Evolutionary conservation across 2,329 filamentous ascomycete genomes (phyloP), one percentile per base, ranked within the genome.

Genomic region (Lachnellula suecica): DNA sequence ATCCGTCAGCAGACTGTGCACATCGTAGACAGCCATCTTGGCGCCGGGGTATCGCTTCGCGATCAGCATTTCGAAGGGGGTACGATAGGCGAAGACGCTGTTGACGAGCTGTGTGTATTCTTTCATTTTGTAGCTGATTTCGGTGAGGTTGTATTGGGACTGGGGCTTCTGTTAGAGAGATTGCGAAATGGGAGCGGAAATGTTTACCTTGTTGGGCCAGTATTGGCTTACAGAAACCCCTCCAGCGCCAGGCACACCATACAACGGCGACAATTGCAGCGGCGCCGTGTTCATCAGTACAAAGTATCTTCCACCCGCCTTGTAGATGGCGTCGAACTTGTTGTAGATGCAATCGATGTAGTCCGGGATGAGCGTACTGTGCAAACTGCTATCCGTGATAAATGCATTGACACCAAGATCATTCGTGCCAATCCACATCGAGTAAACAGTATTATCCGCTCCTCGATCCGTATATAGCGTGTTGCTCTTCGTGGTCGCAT

Each of bases 351-450:
- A 92, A 56, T 85, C 79, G 3, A 84, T 76, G 63, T 85, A 91
- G 63, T 85, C 78, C 1, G 76, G 72, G 5, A 91, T 76, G 2
- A 80, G 85, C 22, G 82, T 83, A 11, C 78, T 79, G 0, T 61
- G 45, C 23, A 64, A 68, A 65, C 90, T 84, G 22, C 74, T 76
- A 64, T 90, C 85, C 4, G 78, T 82, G 27, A 92, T 67, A 64
- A 91, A 87, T 8, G 79, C 85, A 47, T 76, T 70, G 51, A 74
- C 76, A 20, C 88, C 88, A 9, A 93, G 73, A 63, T 94, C 89
- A 65, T 93, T 93, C 22, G 88, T 91, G 3, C 89, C 89, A 61
- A 92, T 91, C 87, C 87, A 92, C 46, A 92, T 79, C 1, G 83
- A 78, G 63, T 91, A 92, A 2, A 89, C 83, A 0, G 87, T 89